Conservation (phyloP, 140 eudicot genomes). For the Anethum foeniculum region DNA sequence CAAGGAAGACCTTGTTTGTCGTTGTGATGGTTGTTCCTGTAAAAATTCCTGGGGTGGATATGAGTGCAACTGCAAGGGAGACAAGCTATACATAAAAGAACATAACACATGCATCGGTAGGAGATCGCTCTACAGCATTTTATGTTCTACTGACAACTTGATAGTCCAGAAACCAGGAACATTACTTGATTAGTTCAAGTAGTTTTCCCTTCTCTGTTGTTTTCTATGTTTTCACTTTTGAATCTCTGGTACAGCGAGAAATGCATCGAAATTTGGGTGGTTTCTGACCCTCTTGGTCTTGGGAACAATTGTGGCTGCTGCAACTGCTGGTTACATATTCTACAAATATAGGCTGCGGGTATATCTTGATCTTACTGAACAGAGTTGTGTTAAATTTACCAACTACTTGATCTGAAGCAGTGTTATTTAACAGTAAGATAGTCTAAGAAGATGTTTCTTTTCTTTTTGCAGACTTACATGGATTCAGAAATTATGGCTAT, state of each 20-base stretch:
- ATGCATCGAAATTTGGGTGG: slow-evolving; percentile 45
- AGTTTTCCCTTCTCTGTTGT: not conserved
- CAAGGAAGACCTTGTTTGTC: slow-evolving; percentile 51
- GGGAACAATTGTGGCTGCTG: slow-evolving; percentile 47
- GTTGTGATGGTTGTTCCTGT: slow-evolving; percentile 75
- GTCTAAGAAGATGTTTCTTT: not conserved
- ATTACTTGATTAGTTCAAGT: not conserved
- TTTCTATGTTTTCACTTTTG: not conserved
- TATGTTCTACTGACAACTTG: not conserved
- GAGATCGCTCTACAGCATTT: slow-evolving; percentile 1
- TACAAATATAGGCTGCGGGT: slow-evolving; percentile 87
- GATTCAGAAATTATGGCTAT: slow-evolving; percentile 95
- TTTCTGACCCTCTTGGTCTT: slow-evolving; percentile 43
- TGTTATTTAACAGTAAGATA: not conserved
- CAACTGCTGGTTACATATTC: slow-evolving; percentile 69
- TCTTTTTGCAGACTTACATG: slow-evolving; percentile 65
- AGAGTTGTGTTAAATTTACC: not conserved
- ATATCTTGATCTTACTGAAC: slow-evolving; percentile 11
- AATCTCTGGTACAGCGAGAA: slow-evolving; percentile 42
- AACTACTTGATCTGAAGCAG: not conserved
- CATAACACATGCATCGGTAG: slow-evolving; percentile 81
- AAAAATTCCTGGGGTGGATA: slow-evolving; percentile 81
- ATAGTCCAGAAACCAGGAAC: not conserved
- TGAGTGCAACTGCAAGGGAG: slow-evolving; percentile 70
- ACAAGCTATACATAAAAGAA: slow-evolving; percentile 63